Evolutionary conservation across 2,329 filamentous ascomycete genomes (phyloP), one percentile per base, ranked within the genome.

Genomic region (Orbilia brochopaga): DNA sequence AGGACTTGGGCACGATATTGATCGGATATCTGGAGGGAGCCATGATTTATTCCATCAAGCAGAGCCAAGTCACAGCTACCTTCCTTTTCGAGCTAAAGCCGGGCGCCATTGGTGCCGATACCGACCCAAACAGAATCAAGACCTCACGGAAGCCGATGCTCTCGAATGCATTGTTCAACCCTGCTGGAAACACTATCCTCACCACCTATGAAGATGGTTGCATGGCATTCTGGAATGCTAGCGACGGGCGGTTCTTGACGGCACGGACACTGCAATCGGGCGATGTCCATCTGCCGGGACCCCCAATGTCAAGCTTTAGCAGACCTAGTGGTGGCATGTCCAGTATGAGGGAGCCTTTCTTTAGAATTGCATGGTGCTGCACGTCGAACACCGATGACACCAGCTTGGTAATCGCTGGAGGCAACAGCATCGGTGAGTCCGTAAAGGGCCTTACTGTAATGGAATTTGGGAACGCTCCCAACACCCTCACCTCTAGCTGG

Each of bases 361-460:
- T 86, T 72, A 88, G 87, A 73, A 87, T 97, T 63, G 85, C 88
- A 0, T 99, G 94, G 94, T 99, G 94, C 80, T 93, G 91, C 65
- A 97, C 97, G 78, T 37, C 88, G 69, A 96, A 97, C 77, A 89
- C 92, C 0, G 94, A 99, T 77, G 93, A 99, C 77, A 97, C 92
- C 17, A 93, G 88, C 1, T 83, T 99, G 23, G 81, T 99, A 42
- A 85, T 99, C 62, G 90, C 92, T 1, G 94, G 94, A 30, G 94
- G 94, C 2, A 85, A 89, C 73, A 83, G 85, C 1, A 84, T 85
- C 0, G 88, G 88, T 17, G 84, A 87, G 42, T 83, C 86, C 2
- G 85, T 87, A 3, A 92, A 90, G 79, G 91, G 90, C 3, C 80
- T 99, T 73, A 96, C 90, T 0, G 93, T 97, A 74, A 83, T 97